A percentile compares a stretch with the other conserved stretches of the same genome.
These are phyloP conservation scores for Rosa hybrid DNA, from an alignment of 331 rosid species.

Conservation along the genomic window DNA sequence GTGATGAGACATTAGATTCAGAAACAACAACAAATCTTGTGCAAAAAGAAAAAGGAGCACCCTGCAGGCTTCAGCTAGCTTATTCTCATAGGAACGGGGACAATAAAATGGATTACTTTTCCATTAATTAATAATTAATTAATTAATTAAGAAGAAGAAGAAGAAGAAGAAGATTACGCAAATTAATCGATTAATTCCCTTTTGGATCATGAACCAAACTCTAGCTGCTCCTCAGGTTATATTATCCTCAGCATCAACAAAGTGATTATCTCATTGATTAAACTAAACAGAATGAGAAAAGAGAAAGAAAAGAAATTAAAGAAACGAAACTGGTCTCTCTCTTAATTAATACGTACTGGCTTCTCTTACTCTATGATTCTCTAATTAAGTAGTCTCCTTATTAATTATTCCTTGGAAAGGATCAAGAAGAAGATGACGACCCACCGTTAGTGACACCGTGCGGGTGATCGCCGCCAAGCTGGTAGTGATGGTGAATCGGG, in stretches of 20 bases:
- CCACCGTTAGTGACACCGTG: conserved; percentile 81
- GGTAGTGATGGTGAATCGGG: conserved; percentile 33
- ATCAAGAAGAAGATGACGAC: conserved; percentile 90
- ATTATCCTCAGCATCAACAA: conserved; percentile 34
- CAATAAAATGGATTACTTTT: not conserved
- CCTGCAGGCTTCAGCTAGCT: conserved; percentile 6
- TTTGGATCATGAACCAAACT: not conserved
- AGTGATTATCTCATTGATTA: conserved; percentile 61
- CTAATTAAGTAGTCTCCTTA: conserved; percentile 29
- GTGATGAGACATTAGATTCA: conserved; percentile 49
- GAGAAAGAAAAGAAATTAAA: not conserved
- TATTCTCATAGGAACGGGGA: not conserved
- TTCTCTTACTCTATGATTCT: conserved; percentile 54
- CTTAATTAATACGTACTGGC: conserved; percentile 24
- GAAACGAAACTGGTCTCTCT: conserved; percentile 10
- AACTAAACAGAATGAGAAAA: conserved; percentile 37
- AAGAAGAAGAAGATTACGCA: not conserved
- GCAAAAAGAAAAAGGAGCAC: not conserved
- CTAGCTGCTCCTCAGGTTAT: not conserved
- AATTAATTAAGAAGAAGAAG: too few species aligned
- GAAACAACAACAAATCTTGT: not conserved
- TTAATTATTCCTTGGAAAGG: conserved; percentile 28
- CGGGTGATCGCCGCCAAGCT: conserved; percentile 32
- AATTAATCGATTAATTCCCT: conserved; percentile 26
- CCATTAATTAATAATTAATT: not conserved